Evolutionary conservation across 768 basidiomycete species (phyloP).

Genomic region (Polyporus arcularius): DNA sequence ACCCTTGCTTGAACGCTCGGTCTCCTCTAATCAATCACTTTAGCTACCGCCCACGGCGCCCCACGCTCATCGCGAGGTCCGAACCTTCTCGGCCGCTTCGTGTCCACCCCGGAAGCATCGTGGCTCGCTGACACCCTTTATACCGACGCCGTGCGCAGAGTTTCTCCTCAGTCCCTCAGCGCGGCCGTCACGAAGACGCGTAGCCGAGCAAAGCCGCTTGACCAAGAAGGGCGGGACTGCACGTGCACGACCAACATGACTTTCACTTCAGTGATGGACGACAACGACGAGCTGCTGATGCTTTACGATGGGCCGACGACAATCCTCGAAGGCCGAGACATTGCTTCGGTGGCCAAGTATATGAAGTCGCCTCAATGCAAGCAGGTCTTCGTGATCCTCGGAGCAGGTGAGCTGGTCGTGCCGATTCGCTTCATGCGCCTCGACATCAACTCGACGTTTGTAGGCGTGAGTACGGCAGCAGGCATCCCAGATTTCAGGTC

Average conservation of each 20-base stretch:
- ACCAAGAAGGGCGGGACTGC: background rate
- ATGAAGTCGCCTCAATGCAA: constrained; percentile 69
- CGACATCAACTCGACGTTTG: background rate
- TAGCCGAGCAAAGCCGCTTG: too few species aligned
- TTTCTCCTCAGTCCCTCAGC: too few species aligned
- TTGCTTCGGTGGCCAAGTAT: constrained; percentile 59
- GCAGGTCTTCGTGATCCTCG: constrained; percentile 73
- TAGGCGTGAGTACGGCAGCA: constrained; percentile 42
- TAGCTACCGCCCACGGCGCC: too few species aligned
- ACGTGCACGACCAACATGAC: background rate
- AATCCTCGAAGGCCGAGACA: constrained; percentile 38
- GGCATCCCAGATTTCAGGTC: constrained; percentile 57
- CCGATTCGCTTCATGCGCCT: background rate
- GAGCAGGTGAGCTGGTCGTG: constrained; percentile 54
- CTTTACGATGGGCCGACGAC: constrained; percentile 28
- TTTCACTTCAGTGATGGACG: constrained; percentile 6
- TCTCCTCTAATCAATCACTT: too few species aligned
- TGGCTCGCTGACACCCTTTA: too few species aligned
- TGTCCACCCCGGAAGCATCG: too few species aligned
- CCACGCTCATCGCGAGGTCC: too few species aligned
- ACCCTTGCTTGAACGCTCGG: too few species aligned
- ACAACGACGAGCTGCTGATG: constrained; percentile 16
- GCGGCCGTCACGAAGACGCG: too few species aligned
- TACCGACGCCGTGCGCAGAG: too few species aligned
- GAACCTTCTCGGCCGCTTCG: too few species aligned